Base-by-base conservation (phyloP, 2,329 filamentous ascomycete genomes). In the Cladosporium halotolerans region DNA sequence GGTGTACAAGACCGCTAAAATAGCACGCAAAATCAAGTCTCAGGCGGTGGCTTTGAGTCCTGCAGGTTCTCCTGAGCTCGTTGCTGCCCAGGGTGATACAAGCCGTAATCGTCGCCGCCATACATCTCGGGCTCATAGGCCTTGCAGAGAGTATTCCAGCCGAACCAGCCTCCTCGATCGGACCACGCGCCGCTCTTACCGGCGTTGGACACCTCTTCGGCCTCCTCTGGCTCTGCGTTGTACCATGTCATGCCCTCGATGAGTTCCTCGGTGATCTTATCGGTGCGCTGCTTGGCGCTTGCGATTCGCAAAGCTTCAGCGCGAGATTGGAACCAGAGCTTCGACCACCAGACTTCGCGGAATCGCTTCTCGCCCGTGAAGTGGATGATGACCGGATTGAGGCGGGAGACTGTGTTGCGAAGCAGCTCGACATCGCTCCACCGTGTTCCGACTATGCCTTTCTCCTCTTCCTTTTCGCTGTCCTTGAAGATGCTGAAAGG, bases 281-380 rank as follows among this genome's bases (percentile, higher is more conserved):
- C 54, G 11, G 56, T 49, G 11, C 55, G 48, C 19, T 56, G 19
- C 45, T 49, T 51, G 38, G 52, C 23, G 14, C 52, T 60, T 9
- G 62, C 62, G 9, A 53, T 51, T 5, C 60, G 57, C 1, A 66
- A 58, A 11, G 55, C 45, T 14, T 60, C 55, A 9, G 58, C 61
- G 41, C 61, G 53, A 11, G 59, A 42, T n/a, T 65, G 60, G 49
- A 64, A 67, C 65, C 65, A 67, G 23, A 68, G 51, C 45, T 60
- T 60, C 33, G 59, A 56, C 66, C 66, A 69, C 65, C 64, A 67
- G 23, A 55, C 34, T 13, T 58, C 52, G 7, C 64, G 63, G 49
- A 60, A 61, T 1, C 54, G 33, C 53, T 68, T 67, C 19, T 65
- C 63, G 10, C 64, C 63, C 1, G 65, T 67, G 45, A 65, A 58